These are phyloP conservation scores for Paramarasmius palmivorus DNA, from an alignment of 1,284 basidiomycete species.

Conservation along the genomic window DNA sequence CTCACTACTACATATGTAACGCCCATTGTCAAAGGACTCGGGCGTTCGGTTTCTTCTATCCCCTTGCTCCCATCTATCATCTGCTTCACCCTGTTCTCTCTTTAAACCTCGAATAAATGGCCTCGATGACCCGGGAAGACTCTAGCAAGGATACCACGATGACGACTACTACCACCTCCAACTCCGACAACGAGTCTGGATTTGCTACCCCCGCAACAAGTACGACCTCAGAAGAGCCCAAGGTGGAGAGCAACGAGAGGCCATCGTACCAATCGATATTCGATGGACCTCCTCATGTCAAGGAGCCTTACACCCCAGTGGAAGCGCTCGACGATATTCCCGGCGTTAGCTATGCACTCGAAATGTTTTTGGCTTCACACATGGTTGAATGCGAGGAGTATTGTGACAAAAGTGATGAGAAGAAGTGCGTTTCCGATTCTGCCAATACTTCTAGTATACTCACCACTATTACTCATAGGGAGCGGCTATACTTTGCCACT, in stretches of 20 bases:
- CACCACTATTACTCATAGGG: slow-evolving; percentile 36
- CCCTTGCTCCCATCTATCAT: too few relatives aligned
- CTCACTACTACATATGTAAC: too few relatives aligned
- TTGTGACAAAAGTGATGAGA: slow-evolving; percentile 61
- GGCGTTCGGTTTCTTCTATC: too few relatives aligned
- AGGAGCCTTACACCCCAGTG: slow-evolving; percentile 42
- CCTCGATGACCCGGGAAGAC: too few relatives aligned
- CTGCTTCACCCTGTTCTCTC: too few relatives aligned
- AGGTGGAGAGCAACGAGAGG: not conserved
- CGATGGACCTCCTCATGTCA: slow-evolving; percentile 32
- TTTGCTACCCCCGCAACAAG: not conserved
- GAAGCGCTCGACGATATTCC: slow-evolving; percentile 66
- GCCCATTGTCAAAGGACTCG: too few relatives aligned
- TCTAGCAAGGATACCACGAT: too few relatives aligned
- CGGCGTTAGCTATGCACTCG: slow-evolving; percentile 66
- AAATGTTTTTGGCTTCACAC: slow-evolving; percentile 81
- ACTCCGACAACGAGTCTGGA: not conserved
- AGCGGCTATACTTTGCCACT: slow-evolving; percentile 85
- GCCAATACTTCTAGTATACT: slow-evolving; percentile 14
- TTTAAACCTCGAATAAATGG: too few relatives aligned
- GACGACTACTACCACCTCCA: not conserved
- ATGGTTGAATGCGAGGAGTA: slow-evolving; percentile 91
- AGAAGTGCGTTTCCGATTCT: slow-evolving; percentile 55
- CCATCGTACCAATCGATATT: slow-evolving; percentile 20
- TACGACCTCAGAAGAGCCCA: not conserved